Evolutionary conservation across 179 eudicot genomes (phyloP), one percentile per base, ranked within the genome.

Genomic region (Beta lomatogona): DNA sequence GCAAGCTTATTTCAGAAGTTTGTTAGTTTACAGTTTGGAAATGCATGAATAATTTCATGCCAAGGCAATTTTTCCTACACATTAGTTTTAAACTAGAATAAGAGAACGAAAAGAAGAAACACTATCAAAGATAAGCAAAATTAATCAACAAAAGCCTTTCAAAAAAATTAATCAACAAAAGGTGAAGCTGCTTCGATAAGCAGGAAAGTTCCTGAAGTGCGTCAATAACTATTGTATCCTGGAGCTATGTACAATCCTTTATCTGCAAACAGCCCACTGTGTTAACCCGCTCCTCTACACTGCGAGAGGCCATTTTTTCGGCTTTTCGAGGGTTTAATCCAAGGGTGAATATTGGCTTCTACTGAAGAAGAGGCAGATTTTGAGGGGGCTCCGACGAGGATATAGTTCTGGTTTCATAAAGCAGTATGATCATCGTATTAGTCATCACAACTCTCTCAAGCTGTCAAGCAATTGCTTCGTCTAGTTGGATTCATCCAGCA

Each of bases 401-500:
- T 48, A 3, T 18, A 15, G 9, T 55, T 16, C 63, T 73, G n/a
- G 52, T 41, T 59, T 10, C 5, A 50, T 31, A 28, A 25, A 55
- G 36, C 59, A 10, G 1, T 4, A 13, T 25, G 2, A 52, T 13
- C 44, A 60, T 31, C n/a, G 68, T 63, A 59, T 15, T 9, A 36
- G 64, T 50, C 59, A 65, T 63, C 78, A 45, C 28, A 25, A 25
- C 28, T 25, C 28, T 25, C 28, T 25, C 22, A 63, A 11, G 54
- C 21, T 36, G 67, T 28, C 63, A 44, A 61, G 28, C 74, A 48
- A 10, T 19, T 14, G 15, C 28, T 6, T 71, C 57, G 45, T 68
- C 79, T 77, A 78, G 77, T 63, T 61, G 48, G 83, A 44, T 61
- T 87, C 91, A 66, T 90, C 90, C 74, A 84, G 68, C 85, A 86